Evolutionary conservation across 352 stramenopile species (phyloP).

Genomic region (Phytopythium montanum): DNA sequence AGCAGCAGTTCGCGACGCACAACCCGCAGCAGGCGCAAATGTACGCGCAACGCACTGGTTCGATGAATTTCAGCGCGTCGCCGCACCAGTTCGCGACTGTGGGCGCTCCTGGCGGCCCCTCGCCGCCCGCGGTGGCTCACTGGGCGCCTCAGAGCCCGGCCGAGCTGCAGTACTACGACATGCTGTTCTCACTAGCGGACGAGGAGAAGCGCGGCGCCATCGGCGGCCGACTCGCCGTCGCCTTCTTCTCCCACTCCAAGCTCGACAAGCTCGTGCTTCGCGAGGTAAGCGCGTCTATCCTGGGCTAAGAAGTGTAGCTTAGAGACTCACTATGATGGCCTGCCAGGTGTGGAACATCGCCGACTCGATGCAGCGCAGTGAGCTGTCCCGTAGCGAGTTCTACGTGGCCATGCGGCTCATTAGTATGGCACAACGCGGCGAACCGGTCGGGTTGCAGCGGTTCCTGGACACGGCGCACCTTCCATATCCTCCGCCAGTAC

Average conservation of each 20-base stretch:
- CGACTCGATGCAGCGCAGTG: slow-evolving; percentile 60
- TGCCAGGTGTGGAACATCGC: slow-evolving; percentile 77
- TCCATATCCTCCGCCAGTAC: slow-evolving; percentile 50
- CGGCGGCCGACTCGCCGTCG: slow-evolving; percentile 85
- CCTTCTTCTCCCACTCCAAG: slow-evolving; percentile 92
- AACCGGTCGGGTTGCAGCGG: slow-evolving; percentile 56
- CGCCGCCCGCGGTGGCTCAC: slow-evolving; percentile 12
- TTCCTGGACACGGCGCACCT: slow-evolving; percentile 61
- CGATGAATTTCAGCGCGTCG: slow-evolving; percentile 18
- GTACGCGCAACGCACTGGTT: slow-evolving; percentile 29
- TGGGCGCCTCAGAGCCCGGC: slow-evolving; percentile 57
- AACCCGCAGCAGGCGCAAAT: slow-evolving; percentile 24
- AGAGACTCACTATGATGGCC: too few relatives aligned
- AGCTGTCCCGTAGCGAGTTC: slow-evolving; percentile 79
- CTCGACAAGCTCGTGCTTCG: slow-evolving; percentile 80
- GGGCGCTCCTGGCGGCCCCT: slow-evolving; percentile 9
- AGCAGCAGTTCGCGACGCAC: slow-evolving; percentile 60
- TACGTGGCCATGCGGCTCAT: slow-evolving; percentile 87
- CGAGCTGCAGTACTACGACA: slow-evolving; percentile 89
- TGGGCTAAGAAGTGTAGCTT: too few relatives aligned
- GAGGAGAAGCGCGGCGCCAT: slow-evolving; percentile 79
- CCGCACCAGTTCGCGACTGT: slow-evolving; percentile 35
- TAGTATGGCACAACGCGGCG: slow-evolving; percentile 75
- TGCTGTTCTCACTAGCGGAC: slow-evolving; percentile 90
- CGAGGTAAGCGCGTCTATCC: slow-evolving; percentile 35